Percentiles rank a stretch among this genome's conserved stretches.
These are phyloP conservation scores for Yamadazyma blattariae DNA, from an alignment of 1,139 yeast genomes.

Conservation along the genomic window DNA sequence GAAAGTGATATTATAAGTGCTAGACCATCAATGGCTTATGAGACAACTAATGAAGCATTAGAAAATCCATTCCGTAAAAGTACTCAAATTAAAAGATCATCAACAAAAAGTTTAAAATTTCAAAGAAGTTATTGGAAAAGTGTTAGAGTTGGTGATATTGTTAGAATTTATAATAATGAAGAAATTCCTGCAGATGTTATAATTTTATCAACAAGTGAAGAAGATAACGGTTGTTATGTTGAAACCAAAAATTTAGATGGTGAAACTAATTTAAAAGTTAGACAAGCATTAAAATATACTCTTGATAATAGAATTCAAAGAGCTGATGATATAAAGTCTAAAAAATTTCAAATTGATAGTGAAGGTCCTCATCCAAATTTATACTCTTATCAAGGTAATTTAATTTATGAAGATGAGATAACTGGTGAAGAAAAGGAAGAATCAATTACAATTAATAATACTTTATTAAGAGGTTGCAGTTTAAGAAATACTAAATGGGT, in stretches of 20 bases:
- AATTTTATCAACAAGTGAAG: constrained; percentile 50
- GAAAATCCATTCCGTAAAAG: constrained; percentile 28
- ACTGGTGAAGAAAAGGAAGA: constrained; percentile 27
- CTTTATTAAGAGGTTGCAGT: constrained; percentile 50
- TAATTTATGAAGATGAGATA: constrained; percentile 31
- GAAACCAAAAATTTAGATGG: constrained; percentile 63
- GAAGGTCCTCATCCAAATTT: constrained; percentile 58
- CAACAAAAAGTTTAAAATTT: constrained; percentile 24
- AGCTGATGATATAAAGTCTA: constrained; percentile 44
- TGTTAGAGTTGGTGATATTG: constrained; percentile 52
- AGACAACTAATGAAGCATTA: background rate
- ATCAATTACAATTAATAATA: constrained; percentile 46
- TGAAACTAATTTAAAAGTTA: constrained; percentile 58
- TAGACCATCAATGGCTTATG: constrained; percentile 13
- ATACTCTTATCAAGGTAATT: constrained; percentile 55
- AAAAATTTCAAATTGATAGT: constrained; percentile 44
- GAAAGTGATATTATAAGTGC: constrained; percentile 28
- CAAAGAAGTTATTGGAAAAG: constrained; percentile 48
- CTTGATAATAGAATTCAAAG: constrained; percentile 29
- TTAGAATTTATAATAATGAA: constrained; percentile 52
- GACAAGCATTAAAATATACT: constrained; percentile 46
- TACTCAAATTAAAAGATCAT: constrained; percentile 15
- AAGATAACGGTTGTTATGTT: constrained; percentile 52
- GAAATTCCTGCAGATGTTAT: constrained; percentile 58
- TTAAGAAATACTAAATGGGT: constrained; percentile 57